Conservation (phyloP, 2,329 filamentous ascomycete species). For the Daldinia sp. region DNA sequence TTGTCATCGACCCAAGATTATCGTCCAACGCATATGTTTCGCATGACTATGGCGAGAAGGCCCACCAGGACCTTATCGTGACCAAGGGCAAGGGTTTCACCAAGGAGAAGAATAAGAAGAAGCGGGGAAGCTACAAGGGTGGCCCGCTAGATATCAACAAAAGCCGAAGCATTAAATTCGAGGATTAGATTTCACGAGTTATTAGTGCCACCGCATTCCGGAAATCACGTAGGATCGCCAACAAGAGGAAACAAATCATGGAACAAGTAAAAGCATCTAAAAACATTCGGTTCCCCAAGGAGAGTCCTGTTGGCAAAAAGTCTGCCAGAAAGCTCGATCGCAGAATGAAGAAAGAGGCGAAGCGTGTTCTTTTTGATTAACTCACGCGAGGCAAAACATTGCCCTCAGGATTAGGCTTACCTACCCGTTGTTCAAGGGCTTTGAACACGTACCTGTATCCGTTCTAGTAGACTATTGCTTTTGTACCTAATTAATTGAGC, state of each 20-base stretch:
- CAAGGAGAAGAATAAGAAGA: conserved; percentile 99
- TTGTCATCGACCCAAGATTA: conserved; percentile 72
- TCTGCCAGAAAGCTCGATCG: neutral
- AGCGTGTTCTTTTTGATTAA: conserved; percentile 10
- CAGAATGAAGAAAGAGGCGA: neutral
- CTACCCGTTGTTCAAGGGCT: neutral
- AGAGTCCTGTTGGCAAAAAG: neutral
- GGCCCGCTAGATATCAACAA: conserved; percentile 84
- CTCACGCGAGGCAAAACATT: neutral
- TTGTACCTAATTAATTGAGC: neutral
- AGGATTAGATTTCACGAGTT: conserved; percentile 68
- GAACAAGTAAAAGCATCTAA: neutral
- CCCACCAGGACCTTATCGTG: conserved; percentile 86
- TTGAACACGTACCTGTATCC: neutral
- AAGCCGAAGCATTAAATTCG: conserved; percentile 92
- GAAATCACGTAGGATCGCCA: neutral
- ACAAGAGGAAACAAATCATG: neutral
- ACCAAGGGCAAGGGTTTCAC: conserved; percentile 97
- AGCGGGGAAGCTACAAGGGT: conserved; percentile 88
- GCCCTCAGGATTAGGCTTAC: neutral
- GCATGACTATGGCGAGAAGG: conserved; percentile 88
- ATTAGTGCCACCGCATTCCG: neutral
- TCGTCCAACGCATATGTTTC: conserved; percentile 81
- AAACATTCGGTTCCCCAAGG: neutral
- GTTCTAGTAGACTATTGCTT: neutral